Evolutionary conservation across 2,329 filamentous ascomycete genomes (phyloP).

Genomic region (Immersiporthe knoxdaviesiana): DNA sequence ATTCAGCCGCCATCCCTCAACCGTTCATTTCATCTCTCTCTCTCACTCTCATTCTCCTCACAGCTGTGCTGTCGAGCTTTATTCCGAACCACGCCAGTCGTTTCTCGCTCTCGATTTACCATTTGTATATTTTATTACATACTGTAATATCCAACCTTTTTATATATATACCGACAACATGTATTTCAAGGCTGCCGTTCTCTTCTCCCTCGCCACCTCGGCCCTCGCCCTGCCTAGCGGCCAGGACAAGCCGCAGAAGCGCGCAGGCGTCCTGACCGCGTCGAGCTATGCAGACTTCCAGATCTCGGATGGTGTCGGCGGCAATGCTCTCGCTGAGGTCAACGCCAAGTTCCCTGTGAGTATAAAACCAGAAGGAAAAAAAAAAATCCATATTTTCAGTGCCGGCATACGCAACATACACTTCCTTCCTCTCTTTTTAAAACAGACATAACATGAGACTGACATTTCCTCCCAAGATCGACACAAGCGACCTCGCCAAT

Average conservation of each 20-base stretch:
- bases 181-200: slow-evolving; percentile 43
- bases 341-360: slow-evolving; percentile 57
- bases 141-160: background rate
- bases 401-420: background rate
- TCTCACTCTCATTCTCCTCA: slow-evolving; percentile 13
- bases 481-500: slow-evolving; percentile 47
- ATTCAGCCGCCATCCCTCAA: slow-evolving; percentile 10
- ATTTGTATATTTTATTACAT: slow-evolving; percentile 10
- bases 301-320: slow-evolving; percentile 54
- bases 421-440: too few relatives aligned
- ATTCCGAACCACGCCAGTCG: slow-evolving; percentile 26
- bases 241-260: slow-evolving; percentile 32
- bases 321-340: slow-evolving; percentile 58
- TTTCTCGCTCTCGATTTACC: slow-evolving; percentile 11
- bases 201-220: slow-evolving; percentile 43
- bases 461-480: slow-evolving; percentile 41
- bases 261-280: slow-evolving; percentile 38
- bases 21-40: slow-evolving; percentile 8
- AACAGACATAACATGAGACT: background rate
- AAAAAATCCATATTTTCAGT: too few relatives aligned
- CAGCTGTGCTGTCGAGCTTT: slow-evolving; percentile 27
- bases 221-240: slow-evolving; percentile 39
- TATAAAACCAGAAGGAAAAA: too few relatives aligned
- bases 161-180: slow-evolving; percentile 36
- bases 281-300: slow-evolving; percentile 47